Base-by-base conservation (phyloP, 345 rosid genomes). In the Brassica nigra region DNA sequence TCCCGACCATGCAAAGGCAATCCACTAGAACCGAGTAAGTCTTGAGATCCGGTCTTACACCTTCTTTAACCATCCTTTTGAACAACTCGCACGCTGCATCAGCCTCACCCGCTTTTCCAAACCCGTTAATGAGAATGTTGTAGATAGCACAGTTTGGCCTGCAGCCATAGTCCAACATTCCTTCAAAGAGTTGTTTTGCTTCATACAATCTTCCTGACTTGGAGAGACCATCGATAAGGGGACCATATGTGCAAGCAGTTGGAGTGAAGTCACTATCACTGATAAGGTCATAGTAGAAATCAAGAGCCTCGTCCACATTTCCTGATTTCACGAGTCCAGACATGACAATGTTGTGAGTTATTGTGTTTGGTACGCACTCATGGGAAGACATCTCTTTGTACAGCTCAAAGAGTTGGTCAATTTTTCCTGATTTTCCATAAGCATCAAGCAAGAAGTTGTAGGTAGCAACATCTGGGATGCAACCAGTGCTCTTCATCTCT, bases 41-140 rank as follows among this genome's bases (percentile, higher is more conserved):
- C 86, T 86, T 90, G 87, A 92, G 84, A 80, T 95, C 97, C 20
- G 97, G 97, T 83, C 97, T 85, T 47, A 95, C 80, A 62, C 99
- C 97, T 80, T 87, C 90, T 81, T 82, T 84, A 18, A 83, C 80
- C 99, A 95, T 95, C 72, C 82, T 88, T 83, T 74, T 86, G 65
- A 91, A 91, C 77, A 91, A 84, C 77, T 79, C 85, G 68, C 86
- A 86, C 39, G 97, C 97, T 34, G 83, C 74, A 72, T 89, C 92
- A 61, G 86, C 86, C 62, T 89, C 90, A 54, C 94, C 92, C 2
- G 78, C 68, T 90, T 95, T 95, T 68, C 97, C 95, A 80, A 85
- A 86, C 65, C 99, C 95, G 23, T 92, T 91, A 12, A 95, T 88
- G 62, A 91, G 90, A 68, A 95, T 95, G 78, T 95, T 92, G 81